Conservation (phyloP, 176 grass and related monocot genomes). For the Oryza rufipogon region DNA sequence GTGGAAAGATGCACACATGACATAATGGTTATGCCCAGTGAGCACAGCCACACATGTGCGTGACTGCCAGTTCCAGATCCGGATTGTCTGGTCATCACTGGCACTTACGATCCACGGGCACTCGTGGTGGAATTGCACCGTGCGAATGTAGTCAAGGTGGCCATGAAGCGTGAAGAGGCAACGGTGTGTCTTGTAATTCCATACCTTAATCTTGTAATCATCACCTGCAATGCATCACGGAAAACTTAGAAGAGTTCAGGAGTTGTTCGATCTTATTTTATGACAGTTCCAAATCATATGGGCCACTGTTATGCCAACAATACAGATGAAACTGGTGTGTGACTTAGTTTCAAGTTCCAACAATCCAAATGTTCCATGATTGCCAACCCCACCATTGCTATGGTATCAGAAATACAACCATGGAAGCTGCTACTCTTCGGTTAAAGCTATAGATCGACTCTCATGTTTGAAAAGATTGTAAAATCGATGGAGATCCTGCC, state of each 20-base stretch:
- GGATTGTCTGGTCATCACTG: conserved; percentile 84
- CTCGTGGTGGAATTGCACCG: conserved; percentile 94
- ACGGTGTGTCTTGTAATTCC: conserved; percentile 99
- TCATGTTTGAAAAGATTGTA: background rate
- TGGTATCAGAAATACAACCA: background rate
- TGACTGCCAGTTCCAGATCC: conserved; percentile 87
- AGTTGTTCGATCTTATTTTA: background rate
- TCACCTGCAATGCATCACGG: conserved; percentile 65
- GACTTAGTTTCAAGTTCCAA: background rate
- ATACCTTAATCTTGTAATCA: conserved; percentile 99
- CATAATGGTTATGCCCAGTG: conserved; percentile 85
- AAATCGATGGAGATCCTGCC: background rate
- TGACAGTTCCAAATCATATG: background rate
- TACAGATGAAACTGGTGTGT: background rate
- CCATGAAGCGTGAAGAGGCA: conserved; percentile 97
- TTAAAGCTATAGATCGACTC: background rate
- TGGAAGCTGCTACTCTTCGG: background rate
- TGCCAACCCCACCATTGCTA: background rate
- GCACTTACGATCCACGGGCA: conserved; percentile 81
- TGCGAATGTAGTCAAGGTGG: conserved; percentile 96
- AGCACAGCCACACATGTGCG: conserved; percentile 76
- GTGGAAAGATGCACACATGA: conserved; percentile 87
- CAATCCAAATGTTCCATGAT: background rate
- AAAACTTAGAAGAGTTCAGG: conserved; percentile 5
- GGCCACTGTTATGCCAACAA: background rate